Evolutionary conservation across 1,139 yeast species (phyloP), one percentile per base, ranked within the genome.

Genomic region (Candida albicans): DNA sequence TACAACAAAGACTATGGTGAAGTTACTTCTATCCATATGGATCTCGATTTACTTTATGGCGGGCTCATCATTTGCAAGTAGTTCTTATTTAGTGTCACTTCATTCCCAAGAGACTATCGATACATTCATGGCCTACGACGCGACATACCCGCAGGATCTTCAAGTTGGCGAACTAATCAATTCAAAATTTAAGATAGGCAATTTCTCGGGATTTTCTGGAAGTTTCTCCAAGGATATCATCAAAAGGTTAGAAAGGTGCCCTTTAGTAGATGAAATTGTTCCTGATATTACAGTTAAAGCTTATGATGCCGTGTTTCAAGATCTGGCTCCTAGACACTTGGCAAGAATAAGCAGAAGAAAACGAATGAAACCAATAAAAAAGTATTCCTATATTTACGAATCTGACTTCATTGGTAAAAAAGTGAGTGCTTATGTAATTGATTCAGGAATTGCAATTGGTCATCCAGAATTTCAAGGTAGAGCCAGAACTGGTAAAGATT

Each of bases 341-440:
- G 86, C 84, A 0, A 61, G 89, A 33, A 52, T 84, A 4, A 83
- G 90, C 1, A 80, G 82, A 48, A 60, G 72, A 30, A 65, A 66
- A 7, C 62, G 57, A 38, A 55, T 80, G 42, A 44, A 49, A 43
- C 44, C 42, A 14, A 43, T 50, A 15, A 49, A 46, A 29, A 42
- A 48, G n/a, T 49, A 51, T 24, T 52, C 61, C 2, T 71, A 64
- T 49, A 40, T 52, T 26, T 70, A 62, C 43, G 63, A 65, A 35
- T 49, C 46, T 3, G 48, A 54, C 2, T 55, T 58, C 8, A 47
- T 53, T 11, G 70, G 66, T 1, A 32, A 61, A 5, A 79, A 73
- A 18, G 86, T 87, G 0, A 76, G 74, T 50, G 96, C 81, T 0
- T 90, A 88, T 60, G 79, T 90, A n/a, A 67, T 89, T 34, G 97